Evolutionary conservation across 148 eudicot species (phyloP).

Genomic region (Suaeda aralocaspica): DNA sequence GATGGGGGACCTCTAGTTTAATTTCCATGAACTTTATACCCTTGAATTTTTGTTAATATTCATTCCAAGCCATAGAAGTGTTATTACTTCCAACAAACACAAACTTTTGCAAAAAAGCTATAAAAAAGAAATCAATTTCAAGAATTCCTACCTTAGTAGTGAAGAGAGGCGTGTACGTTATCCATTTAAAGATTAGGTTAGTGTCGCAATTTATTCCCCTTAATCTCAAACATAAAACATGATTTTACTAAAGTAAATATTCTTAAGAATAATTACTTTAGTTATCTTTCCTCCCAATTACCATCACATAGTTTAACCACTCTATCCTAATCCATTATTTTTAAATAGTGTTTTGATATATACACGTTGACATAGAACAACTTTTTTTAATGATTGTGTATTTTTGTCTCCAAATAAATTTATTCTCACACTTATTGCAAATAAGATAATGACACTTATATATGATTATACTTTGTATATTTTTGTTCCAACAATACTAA

Average conservation of each 20-base stretch:
- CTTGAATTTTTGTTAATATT: background rate
- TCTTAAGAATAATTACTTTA: background rate
- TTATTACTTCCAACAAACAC: conserved; percentile 10
- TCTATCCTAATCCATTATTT: too few species aligned
- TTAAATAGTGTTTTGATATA: too few species aligned
- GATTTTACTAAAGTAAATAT: background rate
- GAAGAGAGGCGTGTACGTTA: background rate
- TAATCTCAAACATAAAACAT: background rate
- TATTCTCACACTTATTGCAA: too few species aligned
- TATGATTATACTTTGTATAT: too few species aligned
- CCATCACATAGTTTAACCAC: too few species aligned
- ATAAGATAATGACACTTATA: too few species aligned
- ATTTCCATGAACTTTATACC: too few species aligned
- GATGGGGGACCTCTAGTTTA: too few species aligned
- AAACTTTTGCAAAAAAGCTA: conserved; percentile 12
- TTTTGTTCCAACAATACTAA: too few species aligned
- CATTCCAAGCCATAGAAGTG: conserved; percentile 13
- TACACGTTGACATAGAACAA: too few species aligned
- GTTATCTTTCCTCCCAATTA: background rate
- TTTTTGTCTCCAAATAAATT: too few species aligned
- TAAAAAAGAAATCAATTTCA: background rate
- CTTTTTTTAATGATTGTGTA: too few species aligned
- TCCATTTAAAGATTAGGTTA: background rate
- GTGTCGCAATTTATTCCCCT: background rate
- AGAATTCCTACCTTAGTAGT: conserved; percentile 17